Percentiles rank a stretch among this genome's conserved stretches.
Conservation (phyloP, 2,329 filamentous ascomycete genomes). For the Magnaporthiopsis rhizophila region DNA sequence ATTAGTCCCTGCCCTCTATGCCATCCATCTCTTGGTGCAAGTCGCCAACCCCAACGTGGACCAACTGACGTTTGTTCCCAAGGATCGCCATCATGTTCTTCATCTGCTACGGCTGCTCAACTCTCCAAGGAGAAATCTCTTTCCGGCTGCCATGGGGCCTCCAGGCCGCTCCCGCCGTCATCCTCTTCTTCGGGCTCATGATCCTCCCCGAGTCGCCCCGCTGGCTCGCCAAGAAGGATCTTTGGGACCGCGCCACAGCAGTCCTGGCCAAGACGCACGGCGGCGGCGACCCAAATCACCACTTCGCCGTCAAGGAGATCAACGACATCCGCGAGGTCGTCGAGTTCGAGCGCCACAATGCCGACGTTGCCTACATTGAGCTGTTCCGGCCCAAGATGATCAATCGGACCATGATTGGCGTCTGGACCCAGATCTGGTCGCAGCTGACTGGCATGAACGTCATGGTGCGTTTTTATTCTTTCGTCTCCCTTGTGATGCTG, state of each 20-base stretch:
- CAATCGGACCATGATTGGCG: conserved; percentile 61
- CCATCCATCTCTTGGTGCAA: too few relatives aligned
- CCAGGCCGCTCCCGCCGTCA: conserved; percentile 35
- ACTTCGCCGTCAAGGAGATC: conserved; percentile 60
- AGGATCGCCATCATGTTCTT: conserved; percentile 40
- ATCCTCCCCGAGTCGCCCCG: conserved; percentile 41
- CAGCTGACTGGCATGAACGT: conserved; percentile 73
- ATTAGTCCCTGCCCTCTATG: too few relatives aligned
- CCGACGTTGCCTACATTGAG: conserved; percentile 63
- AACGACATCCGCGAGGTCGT: conserved; percentile 66
- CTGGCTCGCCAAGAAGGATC: conserved; percentile 41
- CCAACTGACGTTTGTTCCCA: not conserved
- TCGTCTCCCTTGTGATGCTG: not conserved
- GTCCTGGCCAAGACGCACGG: conserved; percentile 52
- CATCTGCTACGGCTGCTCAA: conserved; percentile 38
- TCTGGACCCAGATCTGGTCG: conserved; percentile 69
- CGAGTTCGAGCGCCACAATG: conserved; percentile 63
- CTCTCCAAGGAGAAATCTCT: conserved; percentile 31
- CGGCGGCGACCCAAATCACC: conserved; percentile 54
- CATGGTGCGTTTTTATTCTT: conserved; percentile 41
- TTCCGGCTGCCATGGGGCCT: conserved; percentile 44
- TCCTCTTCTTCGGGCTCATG: conserved; percentile 32
- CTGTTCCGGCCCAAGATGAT: conserved; percentile 67
- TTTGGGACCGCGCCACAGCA: conserved; percentile 34
- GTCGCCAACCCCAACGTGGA: too few relatives aligned